Conservation (phyloP, 192 early-diverging fungal genomes). For the Coemansia sp. region DNA sequence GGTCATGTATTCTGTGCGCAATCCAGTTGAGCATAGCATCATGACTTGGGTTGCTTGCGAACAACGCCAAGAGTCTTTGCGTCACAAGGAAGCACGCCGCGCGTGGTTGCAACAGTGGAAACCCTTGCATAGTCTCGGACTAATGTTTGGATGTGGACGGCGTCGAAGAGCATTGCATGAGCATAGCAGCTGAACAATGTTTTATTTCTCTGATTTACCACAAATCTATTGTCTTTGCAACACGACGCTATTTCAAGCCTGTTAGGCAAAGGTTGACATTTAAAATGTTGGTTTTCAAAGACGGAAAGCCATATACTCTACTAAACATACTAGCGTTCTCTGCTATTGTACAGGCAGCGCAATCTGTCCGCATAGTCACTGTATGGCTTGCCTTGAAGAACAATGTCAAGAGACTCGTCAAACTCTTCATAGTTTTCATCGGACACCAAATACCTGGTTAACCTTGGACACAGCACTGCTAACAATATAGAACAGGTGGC, state of each 20-base stretch:
- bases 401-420: neutral
- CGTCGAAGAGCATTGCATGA: too few species aligned
- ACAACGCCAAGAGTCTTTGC: slow-evolving; percentile 12
- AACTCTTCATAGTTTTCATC: neutral
- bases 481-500: neutral
- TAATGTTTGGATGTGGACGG: too few species aligned
- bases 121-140: too few species aligned
- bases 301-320: too few species aligned
- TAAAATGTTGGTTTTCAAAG: too few species aligned
- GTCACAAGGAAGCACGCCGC: neutral
- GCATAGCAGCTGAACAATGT: too few species aligned
- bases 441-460: neutral
- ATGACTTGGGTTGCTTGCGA: slow-evolving; percentile 35
- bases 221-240: too few species aligned
- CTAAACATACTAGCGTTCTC: too few species aligned
- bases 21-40: slow-evolving; percentile 35
- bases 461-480: neutral
- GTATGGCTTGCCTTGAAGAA: neutral
- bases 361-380: neutral
- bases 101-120: slow-evolving; percentile 6
- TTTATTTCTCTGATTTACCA: too few species aligned
- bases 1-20: slow-evolving; percentile 17
- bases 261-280: too few species aligned
- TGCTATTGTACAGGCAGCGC: neutral
- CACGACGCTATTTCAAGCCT: too few species aligned